Evolutionary conservation across 352 stramenopile genomes (phyloP).

Genomic region (Globisporangium spinosum): DNA sequence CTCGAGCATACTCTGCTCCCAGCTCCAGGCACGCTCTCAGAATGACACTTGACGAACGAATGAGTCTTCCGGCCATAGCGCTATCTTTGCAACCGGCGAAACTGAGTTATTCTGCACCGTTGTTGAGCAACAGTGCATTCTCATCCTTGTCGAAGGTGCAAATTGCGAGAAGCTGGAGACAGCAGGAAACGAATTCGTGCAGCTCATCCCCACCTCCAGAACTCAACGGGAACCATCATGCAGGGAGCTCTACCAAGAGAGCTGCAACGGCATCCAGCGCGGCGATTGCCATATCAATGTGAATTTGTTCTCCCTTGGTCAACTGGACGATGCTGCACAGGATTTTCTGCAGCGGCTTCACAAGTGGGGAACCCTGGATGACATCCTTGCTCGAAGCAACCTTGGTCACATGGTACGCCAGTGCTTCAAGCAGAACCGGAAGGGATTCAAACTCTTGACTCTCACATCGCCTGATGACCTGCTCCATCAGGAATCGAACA

Average conservation of each 20-base stretch:
- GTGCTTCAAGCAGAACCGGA: constrained; percentile 21
- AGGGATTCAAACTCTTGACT: constrained; percentile 20
- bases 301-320: not conserved
- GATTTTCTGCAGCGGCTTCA: constrained; percentile 10
- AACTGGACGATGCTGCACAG: not conserved
- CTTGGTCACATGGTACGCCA: constrained; percentile 24
- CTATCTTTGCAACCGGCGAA: not conserved
- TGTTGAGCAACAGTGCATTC: not conserved
- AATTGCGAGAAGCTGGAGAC: not conserved
- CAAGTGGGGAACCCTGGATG: constrained; percentile 16
- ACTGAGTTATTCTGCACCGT: not conserved
- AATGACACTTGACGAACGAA: constrained; percentile 23
- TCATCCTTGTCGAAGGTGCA: not conserved
- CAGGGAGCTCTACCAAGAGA: not conserved
- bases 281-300: not conserved
- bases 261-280: not conserved
- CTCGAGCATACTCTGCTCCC: constrained; percentile 19
- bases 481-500: constrained; percentile 25
- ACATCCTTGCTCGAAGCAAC: constrained; percentile 19
- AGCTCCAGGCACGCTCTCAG: constrained; percentile 21
- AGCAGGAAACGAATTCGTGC: constrained; percentile 2
- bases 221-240: not conserved
- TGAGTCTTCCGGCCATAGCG: constrained; percentile 9
- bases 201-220: not conserved
- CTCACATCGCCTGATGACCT: constrained; percentile 21